Base-by-base conservation (phyloP, 768 basidiomycete species). In the Pulveroboletus sp. region DNA sequence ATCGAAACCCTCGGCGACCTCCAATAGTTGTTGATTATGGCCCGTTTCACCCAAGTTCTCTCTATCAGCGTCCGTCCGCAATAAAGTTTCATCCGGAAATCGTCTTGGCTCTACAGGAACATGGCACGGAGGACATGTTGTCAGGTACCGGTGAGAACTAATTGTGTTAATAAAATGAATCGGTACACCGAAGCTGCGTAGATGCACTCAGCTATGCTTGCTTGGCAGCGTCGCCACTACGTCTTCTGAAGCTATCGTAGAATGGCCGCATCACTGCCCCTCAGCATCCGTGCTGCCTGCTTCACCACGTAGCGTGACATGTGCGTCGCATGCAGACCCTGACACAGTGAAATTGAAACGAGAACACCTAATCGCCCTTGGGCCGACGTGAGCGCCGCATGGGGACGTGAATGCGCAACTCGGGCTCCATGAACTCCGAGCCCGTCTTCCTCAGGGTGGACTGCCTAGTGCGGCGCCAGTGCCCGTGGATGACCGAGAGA, bases 1-100 rank as follows among this genome's bases (percentile, higher is more conserved):
- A 53, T 58, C 56, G 49, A 58, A 52, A 44, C 35, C 47, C 43
- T 55, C 43, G 42, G 55, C 40, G 42, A 41, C 46, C 50, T 43
- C 32, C 47, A 51, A 24, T 39, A 40, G 26, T 43, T n/a, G 39
- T 43, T 21, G 17, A 54, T 24, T 53, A 44, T 18, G 21, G 43
- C 28, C 11, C 28, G 58, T 64, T 63, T 54, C 54, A 49, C 28
- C 40, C 31, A 48, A 15, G 14, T 39, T 42, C 45, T 42, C 53
- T 46, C 52, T 58, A 59, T 42, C 43, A 33, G 39, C 30, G 28
- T 47, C 44, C 36, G 42, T 49, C 43, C 40, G 24, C 30, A 31
- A 46, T 32, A n/a, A 47, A 17, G 32, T 18, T 49, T 49, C 43
- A 48, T 41, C 43, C 53, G 61, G 43, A 43, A 27, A 9, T 26